Base-by-base conservation (phyloP, 1,284 basidiomycete genomes). In the Macrocystidia cucumis region DNA sequence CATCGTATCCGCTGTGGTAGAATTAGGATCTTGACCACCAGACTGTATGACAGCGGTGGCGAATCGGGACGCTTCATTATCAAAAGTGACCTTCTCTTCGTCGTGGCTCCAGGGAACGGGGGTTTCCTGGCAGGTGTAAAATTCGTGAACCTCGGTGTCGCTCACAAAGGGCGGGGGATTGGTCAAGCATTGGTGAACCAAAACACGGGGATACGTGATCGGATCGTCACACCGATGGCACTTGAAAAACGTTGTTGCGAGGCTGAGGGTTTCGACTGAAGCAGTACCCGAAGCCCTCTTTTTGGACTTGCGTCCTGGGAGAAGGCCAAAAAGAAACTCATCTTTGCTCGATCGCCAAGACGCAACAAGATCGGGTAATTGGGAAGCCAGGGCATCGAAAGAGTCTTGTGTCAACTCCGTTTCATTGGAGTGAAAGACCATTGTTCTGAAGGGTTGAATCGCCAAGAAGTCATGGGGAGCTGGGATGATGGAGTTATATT, bases 401-500 rank as follows among this genome's bases (percentile, higher is more conserved):
- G 39, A 23, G 3, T 9, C 33, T 13, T 5, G 11, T 7, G 35
- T 41, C 5, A 41, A 29, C 13, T 8, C 16, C 12, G 22, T 34
- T 13, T 32, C 23, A n/a, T 4, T 13, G 6, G 34, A 34, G 8
- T 24, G 21, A 28, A 41, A 37, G 11, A 41, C 29, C 21, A 43
- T 20, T 7, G 41, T 35, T n/a, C 30, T 34, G n/a, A 43, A 41
- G 6, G 39, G 39, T 21, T 43, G 34, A 13, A 32, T 12, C 2
- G 16, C 16, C 23, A 26, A 37, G 13, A 43, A 16, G 7, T 43
- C 39, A 13, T 34, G 25, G 18, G 39, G 38, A 29, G 24, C 31
- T 37, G n/a, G n/a, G n/a, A 24, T 11, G 7, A 4, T 24, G 5
- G 14, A 18, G 8, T 2, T 37, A 9, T 2, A 23, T 22, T 5